A percentile compares a stretch with the other conserved stretches of the same genome.
Evolutionary conservation across 257 asterid genomes (phyloP).

Genomic region (Solanum etuberosum): DNA sequence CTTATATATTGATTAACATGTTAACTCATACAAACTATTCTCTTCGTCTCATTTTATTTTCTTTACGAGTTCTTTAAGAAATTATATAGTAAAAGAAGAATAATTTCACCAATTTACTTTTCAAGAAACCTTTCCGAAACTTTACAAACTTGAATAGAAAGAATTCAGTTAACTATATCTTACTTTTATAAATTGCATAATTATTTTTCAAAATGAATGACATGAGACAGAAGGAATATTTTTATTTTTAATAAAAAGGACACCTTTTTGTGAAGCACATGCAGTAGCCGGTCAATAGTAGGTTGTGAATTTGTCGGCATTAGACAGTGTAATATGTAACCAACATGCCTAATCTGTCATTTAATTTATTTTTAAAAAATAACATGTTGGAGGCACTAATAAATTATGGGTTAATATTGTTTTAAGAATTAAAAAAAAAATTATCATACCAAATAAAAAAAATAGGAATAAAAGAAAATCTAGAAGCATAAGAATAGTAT

Average conservation of each 20-base stretch:
- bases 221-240: accelerated
- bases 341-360: background rate
- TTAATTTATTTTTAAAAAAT: background rate
- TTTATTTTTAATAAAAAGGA: background rate
- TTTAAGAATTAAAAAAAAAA: too few relatives aligned
- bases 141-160: too few relatives aligned
- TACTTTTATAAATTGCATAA: too few relatives aligned
- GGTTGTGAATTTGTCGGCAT: background rate
- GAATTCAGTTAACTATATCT: too few relatives aligned
- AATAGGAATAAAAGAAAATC: background rate
- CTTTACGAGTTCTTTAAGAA: background rate
- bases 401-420: background rate
- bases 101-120: accelerated
- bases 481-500: background rate
- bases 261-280: slow-evolving; percentile 9
- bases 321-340: background rate
- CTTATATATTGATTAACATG: too few relatives aligned
- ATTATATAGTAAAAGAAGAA: background rate
- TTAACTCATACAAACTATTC: too few relatives aligned
- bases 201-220: too few relatives aligned
- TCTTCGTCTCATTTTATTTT: too few relatives aligned
- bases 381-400: background rate
- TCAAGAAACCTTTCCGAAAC: background rate
- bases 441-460: background rate
- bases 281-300: slow-evolving; percentile 3